Conservation (phyloP, 2,329 filamentous ascomycete genomes). For the Calonectria fujianensis region DNA sequence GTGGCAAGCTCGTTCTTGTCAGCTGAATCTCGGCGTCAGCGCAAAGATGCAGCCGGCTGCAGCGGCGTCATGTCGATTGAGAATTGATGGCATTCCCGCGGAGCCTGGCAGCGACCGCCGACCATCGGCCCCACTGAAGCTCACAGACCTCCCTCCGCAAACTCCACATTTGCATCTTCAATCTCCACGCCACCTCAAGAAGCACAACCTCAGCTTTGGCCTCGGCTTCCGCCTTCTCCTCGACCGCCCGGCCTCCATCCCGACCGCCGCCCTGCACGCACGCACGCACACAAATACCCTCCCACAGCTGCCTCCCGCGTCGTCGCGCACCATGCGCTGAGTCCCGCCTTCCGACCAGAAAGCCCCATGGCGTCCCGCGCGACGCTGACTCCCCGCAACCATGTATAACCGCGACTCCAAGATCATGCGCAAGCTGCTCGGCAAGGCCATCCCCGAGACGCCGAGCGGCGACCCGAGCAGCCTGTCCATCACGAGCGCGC, state of each 20-base stretch:
- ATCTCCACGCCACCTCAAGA: constrained; percentile 11
- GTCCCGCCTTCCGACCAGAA: constrained; percentile 40
- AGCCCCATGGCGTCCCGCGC: constrained; percentile 59
- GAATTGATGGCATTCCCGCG: background rate
- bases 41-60: background rate
- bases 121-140: constrained; percentile 28
- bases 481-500: constrained; percentile 68
- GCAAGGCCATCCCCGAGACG: constrained; percentile 70
- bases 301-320: background rate
- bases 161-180: constrained; percentile 13
- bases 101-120: background rate
- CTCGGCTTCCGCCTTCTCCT: background rate
- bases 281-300: background rate
- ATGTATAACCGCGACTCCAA: constrained; percentile 74
- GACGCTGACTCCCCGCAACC: constrained; percentile 54
- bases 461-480: constrained; percentile 62
- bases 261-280: background rate
- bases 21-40: background rate
- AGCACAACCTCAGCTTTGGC: background rate
- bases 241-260: background rate
- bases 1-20: too few relatives aligned
- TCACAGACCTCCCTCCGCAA: constrained; percentile 24
- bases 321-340: constrained; percentile 43
- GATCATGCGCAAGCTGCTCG: constrained; percentile 77
- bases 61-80: background rate